Conservation (phyloP, 2,329 filamentous ascomycete genomes). For the Atkinsonella texensis region DNA sequence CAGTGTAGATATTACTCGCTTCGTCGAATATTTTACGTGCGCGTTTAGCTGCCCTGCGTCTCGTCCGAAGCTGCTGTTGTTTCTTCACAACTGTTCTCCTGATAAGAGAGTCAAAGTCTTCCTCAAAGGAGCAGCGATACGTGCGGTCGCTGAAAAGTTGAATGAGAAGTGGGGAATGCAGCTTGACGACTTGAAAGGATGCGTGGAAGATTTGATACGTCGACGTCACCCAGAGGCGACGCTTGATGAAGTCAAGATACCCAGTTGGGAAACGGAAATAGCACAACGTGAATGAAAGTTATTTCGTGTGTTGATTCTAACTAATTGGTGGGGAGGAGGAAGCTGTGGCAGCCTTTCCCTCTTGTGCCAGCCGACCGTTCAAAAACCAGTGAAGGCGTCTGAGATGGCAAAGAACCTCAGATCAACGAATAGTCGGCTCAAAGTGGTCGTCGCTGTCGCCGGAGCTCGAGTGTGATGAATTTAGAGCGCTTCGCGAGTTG, state of each 20-base stretch:
- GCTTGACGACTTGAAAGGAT: conserved; percentile 37
- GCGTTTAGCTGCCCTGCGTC: conserved; percentile 21
- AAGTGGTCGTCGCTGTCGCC: conserved; percentile 18
- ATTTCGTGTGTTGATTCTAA: not conserved
- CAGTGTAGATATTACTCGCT: conserved; percentile 30
- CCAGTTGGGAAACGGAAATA: not conserved
- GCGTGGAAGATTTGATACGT: not conserved
- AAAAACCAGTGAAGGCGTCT: conserved; percentile 54
- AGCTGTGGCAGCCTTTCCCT: not conserved
- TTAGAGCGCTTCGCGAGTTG: conserved; percentile 9
- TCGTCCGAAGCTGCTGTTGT: conserved; percentile 20
- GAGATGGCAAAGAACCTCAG: conserved; percentile 22
- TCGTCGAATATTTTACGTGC: conserved; percentile 28
- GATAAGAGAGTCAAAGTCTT: conserved; percentile 10
- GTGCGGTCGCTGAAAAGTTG: conserved; percentile 37
- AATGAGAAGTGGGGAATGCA: conserved; percentile 62
- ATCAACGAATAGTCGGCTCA: conserved; percentile 26
- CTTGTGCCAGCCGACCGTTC: conserved; percentile 25
- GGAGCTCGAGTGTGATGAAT: conserved; percentile 8
- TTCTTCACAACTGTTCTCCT: conserved; percentile 20
- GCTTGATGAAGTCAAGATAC: not conserved
- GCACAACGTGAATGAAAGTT: not conserved
- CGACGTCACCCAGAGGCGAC: not conserved
- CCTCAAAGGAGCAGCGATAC: conserved; percentile 18
- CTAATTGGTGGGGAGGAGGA: not conserved